A percentile compares a stretch with the other conserved stretches of the same genome.
These are phyloP conservation scores for Rhododendron molle DNA, from an alignment of 148 eudicot genomes.

Conservation along the genomic window DNA sequence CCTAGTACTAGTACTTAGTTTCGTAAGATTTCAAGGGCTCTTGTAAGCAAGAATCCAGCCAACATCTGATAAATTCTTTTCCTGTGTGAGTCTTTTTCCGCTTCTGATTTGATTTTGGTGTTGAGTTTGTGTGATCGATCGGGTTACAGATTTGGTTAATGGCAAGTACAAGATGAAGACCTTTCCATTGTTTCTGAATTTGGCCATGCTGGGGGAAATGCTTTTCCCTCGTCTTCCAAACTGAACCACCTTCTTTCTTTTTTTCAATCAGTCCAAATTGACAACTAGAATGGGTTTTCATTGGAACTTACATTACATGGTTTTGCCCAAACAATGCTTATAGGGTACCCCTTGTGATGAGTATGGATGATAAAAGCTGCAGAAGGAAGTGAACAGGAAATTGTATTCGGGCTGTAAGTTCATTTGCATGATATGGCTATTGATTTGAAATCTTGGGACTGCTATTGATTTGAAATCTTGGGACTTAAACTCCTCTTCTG, in stretches of 20 bases:
- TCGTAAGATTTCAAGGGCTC: not conserved
- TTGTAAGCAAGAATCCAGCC: not conserved
- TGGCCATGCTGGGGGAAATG: not conserved
- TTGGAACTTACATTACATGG: not conserved
- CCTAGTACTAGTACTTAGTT: not conserved
- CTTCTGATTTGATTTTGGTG: not conserved
- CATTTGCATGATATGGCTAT: not conserved
- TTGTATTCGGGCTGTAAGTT: not conserved
- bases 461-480: not conserved
- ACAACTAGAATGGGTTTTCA: not conserved
- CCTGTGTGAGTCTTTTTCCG: not conserved
- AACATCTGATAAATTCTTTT: not conserved
- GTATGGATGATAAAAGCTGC: not conserved
- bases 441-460: not conserved
- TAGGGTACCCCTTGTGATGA: not conserved
- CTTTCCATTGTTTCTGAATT: not conserved
- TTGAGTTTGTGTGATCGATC: not conserved
- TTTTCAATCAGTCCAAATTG: too few species aligned
- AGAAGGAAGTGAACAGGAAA: not conserved
- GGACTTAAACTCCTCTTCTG: not conserved
- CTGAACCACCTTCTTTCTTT: too few species aligned
- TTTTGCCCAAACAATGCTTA: too few species aligned
- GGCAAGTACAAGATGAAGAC: not conserved
- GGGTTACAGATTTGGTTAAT: not conserved
- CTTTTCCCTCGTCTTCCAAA: not conserved